phyloP scores from a whole-genome alignment of 1,284 basidiomycete genomes.

The Gomphus sp. region DNA sequence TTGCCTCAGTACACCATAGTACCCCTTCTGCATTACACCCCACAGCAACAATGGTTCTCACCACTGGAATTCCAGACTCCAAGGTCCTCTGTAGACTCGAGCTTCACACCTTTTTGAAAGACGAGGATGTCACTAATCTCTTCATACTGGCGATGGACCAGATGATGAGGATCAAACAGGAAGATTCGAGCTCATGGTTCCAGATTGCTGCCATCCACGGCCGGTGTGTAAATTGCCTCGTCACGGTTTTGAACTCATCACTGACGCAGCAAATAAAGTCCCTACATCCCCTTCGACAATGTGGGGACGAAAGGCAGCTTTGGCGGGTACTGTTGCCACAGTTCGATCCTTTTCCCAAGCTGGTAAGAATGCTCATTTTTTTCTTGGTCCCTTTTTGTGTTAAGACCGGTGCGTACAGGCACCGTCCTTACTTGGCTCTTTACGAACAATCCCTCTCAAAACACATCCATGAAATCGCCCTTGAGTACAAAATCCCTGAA shows the following conservation, averaged over 20 bases:
- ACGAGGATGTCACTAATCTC: conserved; percentile 10
- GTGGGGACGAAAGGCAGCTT: conserved; percentile 2
- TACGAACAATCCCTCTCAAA: conserved; percentile 7
- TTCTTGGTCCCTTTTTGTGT: background rate
- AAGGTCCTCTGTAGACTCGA: conserved; percentile 5
- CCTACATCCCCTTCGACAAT: conserved; percentile 8
- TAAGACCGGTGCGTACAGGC: conserved; percentile 1
- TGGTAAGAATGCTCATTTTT: conserved; percentile 1
- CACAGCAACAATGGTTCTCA: background rate
- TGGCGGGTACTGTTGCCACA: conserved; percentile 10
- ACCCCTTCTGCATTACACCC: too few relatives aligned
- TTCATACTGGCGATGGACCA: conserved; percentile 5
- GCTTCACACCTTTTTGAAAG: conserved; percentile 5
- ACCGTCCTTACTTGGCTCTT: conserved; percentile 10
- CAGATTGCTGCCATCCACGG: conserved; percentile 11
- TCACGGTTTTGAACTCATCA: background rate
- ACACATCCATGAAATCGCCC: conserved; percentile 7
- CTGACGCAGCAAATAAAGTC: background rate
- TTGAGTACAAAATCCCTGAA: background rate
- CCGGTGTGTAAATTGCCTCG: background rate
- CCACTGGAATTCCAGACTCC: conserved; percentile 1
- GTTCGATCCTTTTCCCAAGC: conserved; percentile 11
- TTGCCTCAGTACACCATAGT: too few relatives aligned
- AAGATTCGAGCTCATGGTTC: conserved; percentile 5
- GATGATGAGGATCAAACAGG: conserved; percentile 7